Evolutionary conservation across 2,329 filamentous ascomycete species (phyloP).

Genomic region (Chaetothyriales sp.): DNA sequence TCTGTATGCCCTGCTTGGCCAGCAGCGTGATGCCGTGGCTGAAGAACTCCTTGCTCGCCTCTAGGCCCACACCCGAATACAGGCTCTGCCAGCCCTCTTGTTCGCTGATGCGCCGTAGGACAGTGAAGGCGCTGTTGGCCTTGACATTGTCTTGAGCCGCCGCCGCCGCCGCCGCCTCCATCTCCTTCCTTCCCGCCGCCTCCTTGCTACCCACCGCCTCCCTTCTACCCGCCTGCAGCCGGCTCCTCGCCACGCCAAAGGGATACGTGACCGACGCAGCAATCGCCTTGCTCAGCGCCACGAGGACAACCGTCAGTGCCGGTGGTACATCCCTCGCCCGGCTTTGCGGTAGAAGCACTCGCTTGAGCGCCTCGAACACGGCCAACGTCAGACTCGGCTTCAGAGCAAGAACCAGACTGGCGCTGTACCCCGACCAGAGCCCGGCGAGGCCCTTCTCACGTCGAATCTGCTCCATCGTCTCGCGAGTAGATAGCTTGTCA

Average conservation of each 20-base stretch:
- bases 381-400: constrained; percentile 82
- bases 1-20: constrained; percentile 65
- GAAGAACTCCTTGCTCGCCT: constrained; percentile 72
- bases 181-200: too few relatives aligned
- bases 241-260: constrained; percentile 69
- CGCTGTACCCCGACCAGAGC: constrained; percentile 82
- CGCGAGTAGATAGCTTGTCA: constrained; percentile 25
- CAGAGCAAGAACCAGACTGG: constrained; percentile 62
- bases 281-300: constrained; percentile 64
- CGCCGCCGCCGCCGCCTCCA: too few relatives aligned
- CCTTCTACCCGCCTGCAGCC: constrained; percentile 42
- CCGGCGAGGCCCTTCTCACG: constrained; percentile 58
- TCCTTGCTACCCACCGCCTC: too few relatives aligned
- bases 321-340: constrained; percentile 30
- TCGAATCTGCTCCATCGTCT: constrained; percentile 52
- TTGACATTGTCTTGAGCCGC: constrained; percentile 25
- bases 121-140: constrained; percentile 35
- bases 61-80: constrained; percentile 63
- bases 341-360: constrained; percentile 43
- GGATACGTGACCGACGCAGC: constrained; percentile 72
- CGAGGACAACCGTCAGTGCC: constrained; percentile 48
- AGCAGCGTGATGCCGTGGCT: constrained; percentile 79
- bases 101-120: constrained; percentile 43
- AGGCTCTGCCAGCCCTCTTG: constrained; percentile 55
- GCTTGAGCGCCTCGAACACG: constrained; percentile 59